phyloP scores from a whole-genome alignment of 345 rosid species.

The Corymbia maculata region DNA sequence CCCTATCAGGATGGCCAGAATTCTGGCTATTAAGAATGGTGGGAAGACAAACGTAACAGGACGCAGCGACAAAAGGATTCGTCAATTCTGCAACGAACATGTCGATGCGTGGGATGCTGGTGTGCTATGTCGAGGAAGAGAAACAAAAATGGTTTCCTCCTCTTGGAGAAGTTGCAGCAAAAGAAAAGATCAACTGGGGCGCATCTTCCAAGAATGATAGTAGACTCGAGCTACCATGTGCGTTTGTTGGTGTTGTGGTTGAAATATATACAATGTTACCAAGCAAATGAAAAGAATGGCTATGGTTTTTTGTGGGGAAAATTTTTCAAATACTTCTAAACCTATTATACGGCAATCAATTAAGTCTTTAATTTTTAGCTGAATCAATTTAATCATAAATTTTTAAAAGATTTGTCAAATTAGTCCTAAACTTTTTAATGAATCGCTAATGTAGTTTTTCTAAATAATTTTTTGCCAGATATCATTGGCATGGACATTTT shows the following conservation, averaged over 20 bases:
- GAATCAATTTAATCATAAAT: too few species aligned
- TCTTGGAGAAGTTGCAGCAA: background rate
- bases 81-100: background rate
- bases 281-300: background rate
- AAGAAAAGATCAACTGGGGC: background rate
- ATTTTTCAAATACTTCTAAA: too few species aligned
- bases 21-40: background rate
- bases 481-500: accelerated
- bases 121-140: background rate
- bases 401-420: too few species aligned
- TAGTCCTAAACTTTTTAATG: too few species aligned
- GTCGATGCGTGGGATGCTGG: background rate
- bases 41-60: background rate
- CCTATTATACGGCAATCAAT: too few species aligned
- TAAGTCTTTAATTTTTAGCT: too few species aligned
- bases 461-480: too few species aligned
- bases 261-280: background rate
- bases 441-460: too few species aligned
- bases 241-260: background rate
- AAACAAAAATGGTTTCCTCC: background rate
- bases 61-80: background rate
- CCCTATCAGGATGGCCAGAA: background rate
- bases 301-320: too few species aligned
- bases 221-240: background rate
- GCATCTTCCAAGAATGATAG: background rate